Conservation (phyloP, 2,329 filamentous ascomycete species). For the Aspergillus ruber region DNA sequence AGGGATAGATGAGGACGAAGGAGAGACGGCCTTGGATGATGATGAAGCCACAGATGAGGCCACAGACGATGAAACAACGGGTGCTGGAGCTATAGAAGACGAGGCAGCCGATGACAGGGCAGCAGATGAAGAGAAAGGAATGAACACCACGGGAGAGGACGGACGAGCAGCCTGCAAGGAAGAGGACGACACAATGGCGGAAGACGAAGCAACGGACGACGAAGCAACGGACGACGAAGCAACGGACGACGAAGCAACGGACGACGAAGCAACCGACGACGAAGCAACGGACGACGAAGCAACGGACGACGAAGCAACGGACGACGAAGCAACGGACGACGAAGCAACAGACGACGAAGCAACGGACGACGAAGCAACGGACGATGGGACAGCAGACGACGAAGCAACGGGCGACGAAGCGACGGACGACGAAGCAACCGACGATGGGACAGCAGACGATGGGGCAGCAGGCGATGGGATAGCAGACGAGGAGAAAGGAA, state of each 20-base stretch:
- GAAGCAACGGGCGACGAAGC: conserved; percentile 1
- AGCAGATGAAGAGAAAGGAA: conserved; percentile 8
- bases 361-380: not conserved
- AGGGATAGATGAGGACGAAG: conserved; percentile 8
- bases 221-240: not conserved
- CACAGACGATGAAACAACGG: conserved; percentile 1
- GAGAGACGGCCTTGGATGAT: conserved; percentile 1
- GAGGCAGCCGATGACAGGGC: not conserved
- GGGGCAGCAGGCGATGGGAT: conserved; percentile 3
- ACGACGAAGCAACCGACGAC: conserved; percentile 2
- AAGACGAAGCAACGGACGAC: no score
- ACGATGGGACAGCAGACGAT: not conserved
- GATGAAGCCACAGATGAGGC: conserved; percentile 1
- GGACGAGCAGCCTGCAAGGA: no score
- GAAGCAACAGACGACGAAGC: conserved; percentile 6
- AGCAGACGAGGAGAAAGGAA: conserved; percentile 8
- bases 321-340: conserved; percentile 1
- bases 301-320: conserved; percentile 8
- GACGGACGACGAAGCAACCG: not conserved
- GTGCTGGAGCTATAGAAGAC: not conserved
- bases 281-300: conserved; percentile 5
- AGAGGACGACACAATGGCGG: not conserved
- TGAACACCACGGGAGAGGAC: conserved; percentile 1
- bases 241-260: conserved; percentile 2
- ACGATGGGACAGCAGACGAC: conserved; percentile 2